These are phyloP conservation scores for Candida gorgasii DNA, from an alignment of 805 yeast genomes.

Conservation along the genomic window DNA sequence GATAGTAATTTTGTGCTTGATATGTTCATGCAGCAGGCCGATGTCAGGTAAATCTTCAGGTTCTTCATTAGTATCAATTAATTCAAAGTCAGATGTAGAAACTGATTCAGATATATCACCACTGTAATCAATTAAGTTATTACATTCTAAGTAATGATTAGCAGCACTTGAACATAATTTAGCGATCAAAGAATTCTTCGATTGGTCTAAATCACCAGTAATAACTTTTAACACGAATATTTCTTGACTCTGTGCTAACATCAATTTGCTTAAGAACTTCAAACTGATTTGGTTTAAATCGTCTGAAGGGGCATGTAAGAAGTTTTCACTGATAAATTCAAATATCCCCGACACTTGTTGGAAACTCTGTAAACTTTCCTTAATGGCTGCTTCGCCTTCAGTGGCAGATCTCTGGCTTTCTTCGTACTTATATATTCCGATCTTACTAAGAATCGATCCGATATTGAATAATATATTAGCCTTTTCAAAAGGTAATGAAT, in stretches of 20 bases:
- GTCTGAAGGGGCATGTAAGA: conserved; percentile 82
- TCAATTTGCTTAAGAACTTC: conserved; percentile 58
- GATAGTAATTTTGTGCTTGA: conserved; percentile 23
- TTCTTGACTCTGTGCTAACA: conserved; percentile 90
- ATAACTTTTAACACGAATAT: conserved; percentile 67
- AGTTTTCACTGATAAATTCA: conserved; percentile 71
- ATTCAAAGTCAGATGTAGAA: conserved; percentile 19
- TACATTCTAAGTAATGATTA: conserved; percentile 53
- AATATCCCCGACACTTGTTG: conserved; percentile 81
- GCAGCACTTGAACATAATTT: conserved; percentile 70
- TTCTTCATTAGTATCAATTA: conserved; percentile 30
- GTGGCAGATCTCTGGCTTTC: conserved; percentile 25
- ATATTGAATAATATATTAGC: conserved; percentile 81
- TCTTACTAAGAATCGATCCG: conserved; percentile 59
- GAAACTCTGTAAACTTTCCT: conserved; percentile 57
- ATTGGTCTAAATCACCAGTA: conserved; percentile 47
- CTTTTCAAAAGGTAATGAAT: conserved; percentile 84
- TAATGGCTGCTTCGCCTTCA: conserved; percentile 46
- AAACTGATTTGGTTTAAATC: conserved; percentile 75
- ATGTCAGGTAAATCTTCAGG: conserved; percentile 22
- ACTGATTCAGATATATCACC: conserved; percentile 10
- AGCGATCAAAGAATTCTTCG: conserved; percentile 69
- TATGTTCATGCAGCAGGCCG: conserved; percentile 19
- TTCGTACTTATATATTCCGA: conserved; percentile 39
- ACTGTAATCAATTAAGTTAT: conserved; percentile 13